Evolutionary conservation across 2,329 filamentous ascomycete genomes (phyloP), one percentile per base, ranked within the genome.

Genomic region (Cladobotryum mycophilum): DNA sequence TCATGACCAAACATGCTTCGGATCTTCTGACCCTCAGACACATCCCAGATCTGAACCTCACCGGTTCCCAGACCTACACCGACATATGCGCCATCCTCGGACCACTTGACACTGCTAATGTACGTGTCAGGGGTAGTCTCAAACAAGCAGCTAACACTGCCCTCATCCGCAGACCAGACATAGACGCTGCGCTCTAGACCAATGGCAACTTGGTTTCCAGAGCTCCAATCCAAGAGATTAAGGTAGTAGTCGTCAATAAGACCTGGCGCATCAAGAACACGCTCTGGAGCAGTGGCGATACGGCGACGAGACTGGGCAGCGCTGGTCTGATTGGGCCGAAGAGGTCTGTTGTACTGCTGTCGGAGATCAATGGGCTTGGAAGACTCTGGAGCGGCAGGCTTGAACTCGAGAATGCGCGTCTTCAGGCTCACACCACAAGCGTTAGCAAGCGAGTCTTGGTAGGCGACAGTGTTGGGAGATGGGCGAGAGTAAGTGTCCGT

Each of bases 41-140:
- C 92, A 63, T 97, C 93, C 92, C 93, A 99, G 73, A 99, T 99
- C 75, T 99, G 93, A 36, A 99, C 89, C 70, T 99, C 93, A 53
- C 93, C 93, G 36, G 89, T 89, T 55, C 91, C 92, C 46, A 99
- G 86, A 54, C 93, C 93, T 60, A 97, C 91, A 57, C 91, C 86
- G 58, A 99, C 91, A 66, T 99, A 97, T 33, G 92, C 91, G 53
- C 93, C 93, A 64, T 99, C 93, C 46, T 88, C 89, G 55, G 91
- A 96, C 93, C 93, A 99, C 76, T 97, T 97, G 64, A 99, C 92
- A 59, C 91, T 96, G 75, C 91, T 95, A 64, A 99, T 84, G 67
- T 99, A 97, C 17, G 92, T 97, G 68, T 99, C 93, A 17, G 88
- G 77, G 51, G 82, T 80, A 45, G 89, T 89, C 75, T 99, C 92